A percentile compares a stretch with the other conserved stretches of the same genome.
phyloP scores from a whole-genome alignment of 2,329 filamentous ascomycete genomes.

The Cephalotrichum gorgonifer region DNA sequence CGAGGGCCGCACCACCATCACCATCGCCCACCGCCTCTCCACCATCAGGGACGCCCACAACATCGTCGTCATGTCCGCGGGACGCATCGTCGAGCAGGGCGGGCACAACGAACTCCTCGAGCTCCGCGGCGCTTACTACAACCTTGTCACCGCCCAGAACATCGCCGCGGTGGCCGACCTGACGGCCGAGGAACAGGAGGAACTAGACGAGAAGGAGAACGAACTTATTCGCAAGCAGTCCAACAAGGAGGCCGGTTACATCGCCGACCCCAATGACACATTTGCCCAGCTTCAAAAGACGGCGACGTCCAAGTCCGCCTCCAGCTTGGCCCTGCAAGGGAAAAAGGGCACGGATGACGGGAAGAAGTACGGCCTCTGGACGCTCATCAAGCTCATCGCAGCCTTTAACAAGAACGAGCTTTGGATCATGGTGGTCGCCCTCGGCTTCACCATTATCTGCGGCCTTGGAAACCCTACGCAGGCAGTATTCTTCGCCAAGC shows the following conservation, averaged over 20 bases:
- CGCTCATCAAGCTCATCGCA: slow-evolving; percentile 66
- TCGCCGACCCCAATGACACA: slow-evolving; percentile 54
- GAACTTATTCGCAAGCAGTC: slow-evolving; percentile 37
- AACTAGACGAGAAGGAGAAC: slow-evolving; percentile 38
- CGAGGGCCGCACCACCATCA: slow-evolving; percentile 83
- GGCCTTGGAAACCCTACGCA: slow-evolving; percentile 67
- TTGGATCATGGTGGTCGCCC: slow-evolving; percentile 60
- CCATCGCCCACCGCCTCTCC: slow-evolving; percentile 88
- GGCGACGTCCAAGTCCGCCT: slow-evolving; percentile 48
- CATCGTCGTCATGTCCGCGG: slow-evolving; percentile 84
- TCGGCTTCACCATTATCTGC: slow-evolving; percentile 65
- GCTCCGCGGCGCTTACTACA: slow-evolving; percentile 63
- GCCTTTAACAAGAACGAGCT: slow-evolving; percentile 70
- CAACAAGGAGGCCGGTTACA: slow-evolving; percentile 26
- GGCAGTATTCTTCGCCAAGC: slow-evolving; percentile 80
- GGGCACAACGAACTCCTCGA: slow-evolving; percentile 72
- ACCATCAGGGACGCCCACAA: slow-evolving; percentile 93
- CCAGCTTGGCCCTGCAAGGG: slow-evolving; percentile 58
- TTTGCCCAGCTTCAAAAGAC: slow-evolving; percentile 45
- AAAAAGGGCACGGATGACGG: slow-evolving; percentile 35
- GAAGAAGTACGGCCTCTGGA: slow-evolving; percentile 59
- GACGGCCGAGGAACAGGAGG: slow-evolving; percentile 35
- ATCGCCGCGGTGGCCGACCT: slow-evolving; percentile 54
- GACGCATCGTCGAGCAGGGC: slow-evolving; percentile 85
- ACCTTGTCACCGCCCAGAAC: slow-evolving; percentile 79